Conservation (phyloP, 495 filamentous ascomycete species). For the Xylaria palmicola region DNA sequence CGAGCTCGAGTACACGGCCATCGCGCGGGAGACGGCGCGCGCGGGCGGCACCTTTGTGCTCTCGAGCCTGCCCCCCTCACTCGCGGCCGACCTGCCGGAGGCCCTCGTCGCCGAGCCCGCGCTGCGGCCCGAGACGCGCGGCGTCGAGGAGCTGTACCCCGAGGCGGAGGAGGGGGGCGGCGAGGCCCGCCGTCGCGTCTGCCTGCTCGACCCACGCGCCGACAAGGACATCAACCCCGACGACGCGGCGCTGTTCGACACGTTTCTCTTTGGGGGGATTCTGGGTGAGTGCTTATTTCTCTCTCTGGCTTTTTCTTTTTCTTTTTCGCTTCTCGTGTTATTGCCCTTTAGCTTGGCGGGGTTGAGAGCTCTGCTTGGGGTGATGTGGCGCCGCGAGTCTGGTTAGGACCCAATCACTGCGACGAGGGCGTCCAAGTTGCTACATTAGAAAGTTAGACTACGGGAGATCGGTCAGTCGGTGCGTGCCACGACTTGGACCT, state of each 20-base stretch:
- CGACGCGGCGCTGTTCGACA: slow-evolving; percentile 80
- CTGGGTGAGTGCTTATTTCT: slow-evolving; percentile 61
- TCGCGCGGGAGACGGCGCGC: slow-evolving; percentile 73
- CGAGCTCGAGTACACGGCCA: slow-evolving; percentile 81
- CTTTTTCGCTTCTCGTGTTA: background rate
- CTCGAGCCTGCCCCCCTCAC: slow-evolving; percentile 70
- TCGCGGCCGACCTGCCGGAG: slow-evolving; percentile 59
- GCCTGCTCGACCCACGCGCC: slow-evolving; percentile 85
- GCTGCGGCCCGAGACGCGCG: slow-evolving; percentile 64
- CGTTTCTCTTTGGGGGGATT: slow-evolving; percentile 95
- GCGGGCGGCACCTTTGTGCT: slow-evolving; percentile 72
- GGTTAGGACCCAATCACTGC: background rate
- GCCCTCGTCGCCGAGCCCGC: slow-evolving; percentile 57
- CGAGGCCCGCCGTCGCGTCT: slow-evolving; percentile 63
- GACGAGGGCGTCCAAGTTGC: too few relatives aligned
- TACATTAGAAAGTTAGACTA: too few relatives aligned
- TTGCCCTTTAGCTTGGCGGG: background rate
- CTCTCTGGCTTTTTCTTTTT: background rate
- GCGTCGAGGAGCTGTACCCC: slow-evolving; percentile 77
- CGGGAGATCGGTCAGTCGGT: too few relatives aligned
- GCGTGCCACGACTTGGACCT: too few relatives aligned
- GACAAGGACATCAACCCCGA: slow-evolving; percentile 74
- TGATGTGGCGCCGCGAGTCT: background rate
- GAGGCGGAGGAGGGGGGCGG: too few relatives aligned
- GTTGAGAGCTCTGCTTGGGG: background rate